These are phyloP conservation scores for Malus hybrid DNA, from an alignment of 331 rosid genomes.

Conservation along the genomic window DNA sequence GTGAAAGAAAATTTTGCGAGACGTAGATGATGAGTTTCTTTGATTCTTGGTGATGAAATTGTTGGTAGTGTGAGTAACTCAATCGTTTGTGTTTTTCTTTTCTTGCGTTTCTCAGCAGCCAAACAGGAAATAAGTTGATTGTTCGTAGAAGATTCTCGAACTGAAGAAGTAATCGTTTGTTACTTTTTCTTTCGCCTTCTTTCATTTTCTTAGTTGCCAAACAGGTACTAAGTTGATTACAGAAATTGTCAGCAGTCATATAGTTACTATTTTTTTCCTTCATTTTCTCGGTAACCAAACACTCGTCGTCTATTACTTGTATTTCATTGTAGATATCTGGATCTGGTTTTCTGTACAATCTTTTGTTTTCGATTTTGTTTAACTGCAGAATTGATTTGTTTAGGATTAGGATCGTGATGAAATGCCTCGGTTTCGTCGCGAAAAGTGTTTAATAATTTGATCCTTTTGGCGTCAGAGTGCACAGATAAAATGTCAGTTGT, in stretches of 20 bases:
- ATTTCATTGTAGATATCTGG: neutral
- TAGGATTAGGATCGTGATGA: neutral
- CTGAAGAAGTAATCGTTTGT: neutral
- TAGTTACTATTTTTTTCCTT: neutral
- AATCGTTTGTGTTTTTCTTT: neutral
- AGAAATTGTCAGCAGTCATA: neutral
- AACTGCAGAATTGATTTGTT: neutral
- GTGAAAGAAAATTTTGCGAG: neutral
- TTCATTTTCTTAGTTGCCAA: neutral
- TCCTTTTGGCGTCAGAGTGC: slow-evolving; percentile 7
- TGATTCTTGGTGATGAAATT: neutral
- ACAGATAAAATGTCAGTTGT: neutral
- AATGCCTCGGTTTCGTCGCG: slow-evolving; percentile 5
- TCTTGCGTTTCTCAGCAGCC: neutral
- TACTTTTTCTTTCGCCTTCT: neutral
- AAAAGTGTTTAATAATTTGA: neutral
- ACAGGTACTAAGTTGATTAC: neutral
- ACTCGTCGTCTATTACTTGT: neutral
- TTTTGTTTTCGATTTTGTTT: neutral
- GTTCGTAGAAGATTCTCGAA: neutral
- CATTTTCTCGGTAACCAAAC: neutral
- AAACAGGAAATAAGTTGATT: neutral
- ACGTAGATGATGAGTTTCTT: neutral
- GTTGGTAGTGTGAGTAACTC: neutral
- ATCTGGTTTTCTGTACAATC: neutral